Base-by-base conservation (phyloP, 2,329 filamentous ascomycete species). In the Colletotrichum melonis region DNA sequence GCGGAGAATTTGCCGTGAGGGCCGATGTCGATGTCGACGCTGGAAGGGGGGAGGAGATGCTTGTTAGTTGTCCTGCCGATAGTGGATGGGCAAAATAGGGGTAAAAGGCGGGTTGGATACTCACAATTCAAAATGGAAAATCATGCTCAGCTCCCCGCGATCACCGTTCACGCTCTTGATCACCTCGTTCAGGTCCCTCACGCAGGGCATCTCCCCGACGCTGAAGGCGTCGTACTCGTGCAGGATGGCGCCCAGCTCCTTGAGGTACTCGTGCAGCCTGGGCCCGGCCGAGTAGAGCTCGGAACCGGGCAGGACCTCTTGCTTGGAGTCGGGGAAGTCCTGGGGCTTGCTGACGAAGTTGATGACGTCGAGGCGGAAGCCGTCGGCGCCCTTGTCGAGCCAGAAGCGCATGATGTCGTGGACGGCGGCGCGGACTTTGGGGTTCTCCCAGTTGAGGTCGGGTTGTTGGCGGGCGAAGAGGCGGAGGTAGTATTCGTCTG, bases 401-500 rank as follows among this genome's bases (percentile, higher is more conserved):
- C 93, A 95, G 82, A 95, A 95, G 26, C 88, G 87, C 86, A 94
- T 92, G 26, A 91, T 87, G 54, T 91, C 86, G 79, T 94, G 92
- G 2, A 94, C 91, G 2, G 91, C 92, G 68, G 88, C 82, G 42
- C 92, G 88, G 3, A 93, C 90, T 0, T 87, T 87, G 0, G 87
- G 86, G 77, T 92, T 92, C 78, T 94, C 92, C 93, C 93, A 95
- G 82, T 95, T 95, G 54, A 95, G 87, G 76, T 95, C 93, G 0
- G 93, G 93, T 79, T 95, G 93, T 76, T 92, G 89, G 5, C 87
- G 88, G 55, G 89, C 89, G 81, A 94, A 95, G 35, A 95, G 87
- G 74, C 91, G 89, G 1, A 95, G 89, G 78, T 94, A 89, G 78
- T 88, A 88, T 75, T 88, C 85, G 12, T 82, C 80, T 0, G 86